Evolutionary conservation across 2,329 filamentous ascomycete species (phyloP).

Genomic region (Emmonsiellopsis sp.): DNA sequence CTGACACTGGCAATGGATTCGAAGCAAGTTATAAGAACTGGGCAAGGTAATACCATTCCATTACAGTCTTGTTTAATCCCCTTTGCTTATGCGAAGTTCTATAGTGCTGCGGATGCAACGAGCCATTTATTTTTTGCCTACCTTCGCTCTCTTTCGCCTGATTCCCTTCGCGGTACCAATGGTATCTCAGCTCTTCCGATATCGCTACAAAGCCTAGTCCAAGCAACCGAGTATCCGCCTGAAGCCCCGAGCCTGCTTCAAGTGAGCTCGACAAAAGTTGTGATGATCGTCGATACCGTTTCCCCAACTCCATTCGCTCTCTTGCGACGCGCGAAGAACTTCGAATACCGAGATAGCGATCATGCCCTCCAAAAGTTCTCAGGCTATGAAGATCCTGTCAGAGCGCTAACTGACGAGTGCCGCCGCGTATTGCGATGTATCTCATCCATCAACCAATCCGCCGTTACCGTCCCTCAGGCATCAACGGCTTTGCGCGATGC

Average conservation of each 20-base stretch:
- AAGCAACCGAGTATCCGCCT: slow-evolving; percentile 91
- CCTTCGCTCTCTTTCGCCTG: slow-evolving; percentile 78
- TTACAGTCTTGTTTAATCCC: slow-evolving; percentile 5
- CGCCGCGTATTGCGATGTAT: slow-evolving; percentile 81
- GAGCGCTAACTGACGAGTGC: slow-evolving; percentile 87
- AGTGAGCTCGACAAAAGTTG: slow-evolving; percentile 72
- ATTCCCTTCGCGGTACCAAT: slow-evolving; percentile 55
- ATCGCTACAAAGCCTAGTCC: slow-evolving; percentile 79
- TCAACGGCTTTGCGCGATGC: slow-evolving; percentile 70
- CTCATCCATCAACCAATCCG: slow-evolving; percentile 78
- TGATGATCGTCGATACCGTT: slow-evolving; percentile 93
- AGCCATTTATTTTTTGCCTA: slow-evolving; percentile 98
- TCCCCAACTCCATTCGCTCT: slow-evolving; percentile 91
- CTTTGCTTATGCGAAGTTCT: background rate
- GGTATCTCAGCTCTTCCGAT: slow-evolving; percentile 81
- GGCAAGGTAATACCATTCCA: slow-evolving; percentile 52
- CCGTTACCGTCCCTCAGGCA: slow-evolving; percentile 55
- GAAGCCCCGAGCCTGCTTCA: slow-evolving; percentile 67
- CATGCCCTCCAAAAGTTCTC: slow-evolving; percentile 75
- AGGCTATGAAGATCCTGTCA: slow-evolving; percentile 78
- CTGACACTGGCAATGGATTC: slow-evolving; percentile 79
- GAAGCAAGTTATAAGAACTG: slow-evolving; percentile 89
- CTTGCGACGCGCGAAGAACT: slow-evolving; percentile 81
- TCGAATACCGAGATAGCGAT: slow-evolving; percentile 88
- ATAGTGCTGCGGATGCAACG: slow-evolving; percentile 82